These are phyloP conservation scores for Fonsecaea nubica DNA, from an alignment of 2,329 filamentous ascomycete genomes.

Conservation along the genomic window DNA sequence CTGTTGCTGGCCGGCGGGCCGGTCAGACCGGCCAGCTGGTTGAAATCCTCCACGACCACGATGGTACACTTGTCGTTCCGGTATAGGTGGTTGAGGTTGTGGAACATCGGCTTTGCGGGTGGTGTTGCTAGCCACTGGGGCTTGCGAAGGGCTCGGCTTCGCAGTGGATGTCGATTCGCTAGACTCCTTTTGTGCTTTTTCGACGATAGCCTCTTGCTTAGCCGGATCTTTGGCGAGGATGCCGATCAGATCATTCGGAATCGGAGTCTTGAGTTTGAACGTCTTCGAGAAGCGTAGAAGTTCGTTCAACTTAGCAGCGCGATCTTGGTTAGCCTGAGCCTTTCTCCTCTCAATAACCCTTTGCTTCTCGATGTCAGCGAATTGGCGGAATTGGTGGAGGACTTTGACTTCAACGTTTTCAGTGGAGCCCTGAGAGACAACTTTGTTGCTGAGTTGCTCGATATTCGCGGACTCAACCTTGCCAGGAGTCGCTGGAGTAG, in stretches of 20 bases:
- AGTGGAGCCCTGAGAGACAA: slow-evolving; percentile 59
- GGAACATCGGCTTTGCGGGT: slow-evolving; percentile 58
- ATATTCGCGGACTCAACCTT: slow-evolving; percentile 50
- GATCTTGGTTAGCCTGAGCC: slow-evolving; percentile 70
- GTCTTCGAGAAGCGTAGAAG: slow-evolving; percentile 91
- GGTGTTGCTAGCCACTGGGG: slow-evolving; percentile 56
- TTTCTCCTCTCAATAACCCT: slow-evolving; percentile 64
- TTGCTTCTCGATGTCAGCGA: slow-evolving; percentile 67
- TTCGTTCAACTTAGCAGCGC: slow-evolving; percentile 90
- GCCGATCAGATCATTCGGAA: slow-evolving; percentile 87
- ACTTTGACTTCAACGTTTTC: slow-evolving; percentile 68
- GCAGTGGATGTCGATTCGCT: slow-evolving; percentile 58
- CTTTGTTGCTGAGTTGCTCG: slow-evolving; percentile 46
- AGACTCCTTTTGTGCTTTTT: slow-evolving; percentile 79
- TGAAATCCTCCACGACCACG: slow-evolving; percentile 54
- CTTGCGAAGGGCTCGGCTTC: slow-evolving; percentile 34
- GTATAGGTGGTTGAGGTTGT: slow-evolving; percentile 46
- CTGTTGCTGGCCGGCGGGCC: slow-evolving; percentile 48
- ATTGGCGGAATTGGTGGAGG: slow-evolving; percentile 68
- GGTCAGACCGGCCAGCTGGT: slow-evolving; percentile 27
- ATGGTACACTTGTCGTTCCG: slow-evolving; percentile 57
- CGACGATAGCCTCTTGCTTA: slow-evolving; percentile 92
- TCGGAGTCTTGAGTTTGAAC: slow-evolving; percentile 93
- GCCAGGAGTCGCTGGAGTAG: slow-evolving; percentile 45
- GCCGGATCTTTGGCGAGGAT: slow-evolving; percentile 96